These are phyloP conservation scores for Pseudogymnoascus pannorum DNA, from an alignment of 2,329 filamentous ascomycete species.

Conservation along the genomic window DNA sequence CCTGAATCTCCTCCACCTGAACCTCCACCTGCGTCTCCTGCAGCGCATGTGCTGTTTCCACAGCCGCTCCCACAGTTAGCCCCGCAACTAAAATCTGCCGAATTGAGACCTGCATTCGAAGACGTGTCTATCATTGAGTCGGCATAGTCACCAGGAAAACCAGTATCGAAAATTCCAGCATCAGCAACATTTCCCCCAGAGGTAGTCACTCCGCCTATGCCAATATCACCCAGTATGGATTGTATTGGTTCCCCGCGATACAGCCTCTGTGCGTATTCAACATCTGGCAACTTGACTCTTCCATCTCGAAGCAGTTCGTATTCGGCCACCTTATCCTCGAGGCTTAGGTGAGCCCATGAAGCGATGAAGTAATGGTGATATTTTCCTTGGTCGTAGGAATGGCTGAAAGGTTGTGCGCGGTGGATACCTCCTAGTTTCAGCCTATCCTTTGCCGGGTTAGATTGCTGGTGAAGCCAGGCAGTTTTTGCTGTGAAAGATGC, in stretches of 20 bases:
- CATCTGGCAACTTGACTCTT: constrained; percentile 11
- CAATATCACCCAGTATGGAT: background rate
- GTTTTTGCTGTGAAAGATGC: constrained; percentile 27
- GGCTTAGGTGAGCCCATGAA: constrained; percentile 16
- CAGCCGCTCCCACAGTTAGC: background rate
- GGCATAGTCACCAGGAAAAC: background rate
- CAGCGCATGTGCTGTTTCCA: background rate
- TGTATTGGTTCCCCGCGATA: background rate
- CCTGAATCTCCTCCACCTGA: background rate
- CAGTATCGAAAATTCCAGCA: background rate
- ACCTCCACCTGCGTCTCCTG: background rate
- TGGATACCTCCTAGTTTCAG: constrained; percentile 37
- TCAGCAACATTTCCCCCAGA: background rate
- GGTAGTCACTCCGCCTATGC: no score
- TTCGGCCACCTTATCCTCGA: constrained; percentile 12
- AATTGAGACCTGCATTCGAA: background rate
- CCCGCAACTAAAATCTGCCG: no score
- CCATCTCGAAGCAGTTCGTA: constrained; percentile 19
- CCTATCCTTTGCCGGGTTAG: constrained; percentile 22
- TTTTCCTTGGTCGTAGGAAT: constrained; percentile 31
- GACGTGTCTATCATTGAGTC: background rate
- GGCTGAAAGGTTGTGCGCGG: constrained; percentile 36
- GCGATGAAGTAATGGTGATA: constrained; percentile 21
- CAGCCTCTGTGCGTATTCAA: background rate
- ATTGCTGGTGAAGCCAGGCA: constrained; percentile 28